These are phyloP conservation scores for Starmerella roubikii DNA, from an alignment of 805 yeast genomes.

Conservation along the genomic window DNA sequence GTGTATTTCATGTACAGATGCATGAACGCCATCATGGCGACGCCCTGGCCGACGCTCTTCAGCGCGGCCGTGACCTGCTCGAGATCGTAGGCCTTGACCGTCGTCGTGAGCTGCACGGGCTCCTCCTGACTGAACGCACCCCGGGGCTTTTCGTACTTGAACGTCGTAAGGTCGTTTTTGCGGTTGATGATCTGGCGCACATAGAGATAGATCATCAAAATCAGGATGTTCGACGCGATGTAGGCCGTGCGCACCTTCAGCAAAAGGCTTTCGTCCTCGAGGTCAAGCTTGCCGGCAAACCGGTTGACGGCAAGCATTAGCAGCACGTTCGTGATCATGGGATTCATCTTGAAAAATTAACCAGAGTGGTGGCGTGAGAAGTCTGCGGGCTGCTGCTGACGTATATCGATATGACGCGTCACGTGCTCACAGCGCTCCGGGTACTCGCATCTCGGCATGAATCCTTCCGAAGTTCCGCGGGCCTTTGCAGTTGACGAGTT, in stretches of 20 bases:
- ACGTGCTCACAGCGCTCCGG: no score
- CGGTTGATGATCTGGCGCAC: constrained; percentile 46
- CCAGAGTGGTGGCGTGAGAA: no score
- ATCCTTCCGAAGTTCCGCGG: no score
- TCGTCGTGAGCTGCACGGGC: constrained; percentile 57
- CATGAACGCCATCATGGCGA: constrained; percentile 98
- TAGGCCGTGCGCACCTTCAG: constrained; percentile 66
- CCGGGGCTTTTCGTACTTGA: constrained; percentile 79
- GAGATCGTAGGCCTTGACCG: constrained; percentile 91
- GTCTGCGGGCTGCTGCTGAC: no score
- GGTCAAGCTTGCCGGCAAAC: constrained; percentile 73
- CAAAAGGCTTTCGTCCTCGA: constrained; percentile 67
- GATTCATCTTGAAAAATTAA: constrained; percentile 46
- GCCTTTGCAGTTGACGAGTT: no score
- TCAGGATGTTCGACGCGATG: constrained; percentile 47
- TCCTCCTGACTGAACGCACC: constrained; percentile 67
- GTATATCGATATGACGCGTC: no score
- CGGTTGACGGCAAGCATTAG: constrained; percentile 96
- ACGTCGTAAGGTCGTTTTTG: constrained; percentile 76
- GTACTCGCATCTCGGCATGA: no score
- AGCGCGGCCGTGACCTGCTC: constrained; percentile 67
- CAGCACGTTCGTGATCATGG: constrained; percentile 72
- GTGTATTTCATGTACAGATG: constrained; percentile 95
- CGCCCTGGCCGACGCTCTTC: constrained; percentile 71
- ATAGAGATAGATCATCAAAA: constrained; percentile 53